Evolutionary conservation across 2,329 filamentous ascomycete species (phyloP).

Genomic region (Sclerotinia trifoliorum): DNA sequence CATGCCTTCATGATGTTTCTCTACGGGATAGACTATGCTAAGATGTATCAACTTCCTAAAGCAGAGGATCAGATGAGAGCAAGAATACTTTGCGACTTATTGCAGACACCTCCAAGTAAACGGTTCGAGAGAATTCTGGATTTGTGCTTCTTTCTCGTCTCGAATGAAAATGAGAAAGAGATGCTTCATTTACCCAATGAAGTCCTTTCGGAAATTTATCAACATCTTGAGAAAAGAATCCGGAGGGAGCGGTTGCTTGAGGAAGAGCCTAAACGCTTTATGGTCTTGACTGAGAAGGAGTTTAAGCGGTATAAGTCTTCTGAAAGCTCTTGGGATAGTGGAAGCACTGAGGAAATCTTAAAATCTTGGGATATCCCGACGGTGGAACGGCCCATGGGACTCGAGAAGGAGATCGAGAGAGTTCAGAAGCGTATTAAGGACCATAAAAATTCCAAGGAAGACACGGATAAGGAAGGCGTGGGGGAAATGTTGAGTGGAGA

Average conservation of each 20-base stretch:
- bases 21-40: neutral
- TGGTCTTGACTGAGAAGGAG: neutral
- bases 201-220: neutral
- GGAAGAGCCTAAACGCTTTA: neutral
- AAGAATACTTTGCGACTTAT: neutral
- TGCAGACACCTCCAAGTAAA: neutral
- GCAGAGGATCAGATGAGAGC: neutral
- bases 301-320: no score
- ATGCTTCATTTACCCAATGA: neutral
- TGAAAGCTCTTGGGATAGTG: neutral
- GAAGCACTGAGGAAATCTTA: neutral
- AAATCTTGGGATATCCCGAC: neutral
- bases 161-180: neutral
- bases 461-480: neutral
- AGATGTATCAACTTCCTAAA: neutral
- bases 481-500: neutral
- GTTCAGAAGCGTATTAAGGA: neutral
- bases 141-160: neutral
- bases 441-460: neutral
- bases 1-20: rapidly evolving
- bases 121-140: neutral
- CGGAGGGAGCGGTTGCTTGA: neutral
- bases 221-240: neutral
- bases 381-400: neutral
- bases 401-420: neutral